Evolutionary conservation across 306 rosid genomes (phyloP).

Genomic region (Casuarina cunninghamiana): DNA sequence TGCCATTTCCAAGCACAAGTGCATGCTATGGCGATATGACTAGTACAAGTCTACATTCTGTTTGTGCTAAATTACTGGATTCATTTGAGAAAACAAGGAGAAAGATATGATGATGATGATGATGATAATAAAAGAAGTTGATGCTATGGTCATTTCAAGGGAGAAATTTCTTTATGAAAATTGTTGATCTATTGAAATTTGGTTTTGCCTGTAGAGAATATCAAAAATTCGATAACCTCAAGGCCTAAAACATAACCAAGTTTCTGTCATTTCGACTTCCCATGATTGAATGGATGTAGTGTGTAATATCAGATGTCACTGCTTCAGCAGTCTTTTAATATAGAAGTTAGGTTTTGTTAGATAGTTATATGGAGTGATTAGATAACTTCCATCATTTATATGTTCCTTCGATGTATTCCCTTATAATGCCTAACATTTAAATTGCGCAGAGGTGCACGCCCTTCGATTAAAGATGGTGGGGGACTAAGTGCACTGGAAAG

Average conservation of each 20-base stretch:
- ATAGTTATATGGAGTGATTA: not conserved
- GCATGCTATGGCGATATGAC: not conserved
- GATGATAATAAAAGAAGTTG: not conserved
- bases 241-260: not conserved
- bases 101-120: not conserved
- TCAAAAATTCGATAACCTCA: not conserved
- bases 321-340: not conserved
- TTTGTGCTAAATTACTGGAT: not conserved
- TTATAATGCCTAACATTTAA: constrained; percentile 24
- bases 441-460: constrained; percentile 71
- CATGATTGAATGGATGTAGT: not conserved
- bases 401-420: not conserved
- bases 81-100: not conserved
- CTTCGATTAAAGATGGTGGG: constrained; percentile 75
- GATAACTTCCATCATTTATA: not conserved
- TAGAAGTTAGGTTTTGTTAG: not conserved
- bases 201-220: not conserved
- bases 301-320: not conserved
- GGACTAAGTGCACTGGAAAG: constrained; percentile 81
- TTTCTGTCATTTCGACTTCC: not conserved
- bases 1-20: not conserved
- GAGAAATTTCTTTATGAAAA: not conserved
- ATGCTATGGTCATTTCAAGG: not conserved
- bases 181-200: not conserved
- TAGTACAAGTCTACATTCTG: not conserved